Percentiles rank a stretch among this genome's conserved stretches.
These are phyloP conservation scores for Lentinus brumalis DNA, from an alignment of 768 basidiomycete genomes.

Conservation along the genomic window DNA sequence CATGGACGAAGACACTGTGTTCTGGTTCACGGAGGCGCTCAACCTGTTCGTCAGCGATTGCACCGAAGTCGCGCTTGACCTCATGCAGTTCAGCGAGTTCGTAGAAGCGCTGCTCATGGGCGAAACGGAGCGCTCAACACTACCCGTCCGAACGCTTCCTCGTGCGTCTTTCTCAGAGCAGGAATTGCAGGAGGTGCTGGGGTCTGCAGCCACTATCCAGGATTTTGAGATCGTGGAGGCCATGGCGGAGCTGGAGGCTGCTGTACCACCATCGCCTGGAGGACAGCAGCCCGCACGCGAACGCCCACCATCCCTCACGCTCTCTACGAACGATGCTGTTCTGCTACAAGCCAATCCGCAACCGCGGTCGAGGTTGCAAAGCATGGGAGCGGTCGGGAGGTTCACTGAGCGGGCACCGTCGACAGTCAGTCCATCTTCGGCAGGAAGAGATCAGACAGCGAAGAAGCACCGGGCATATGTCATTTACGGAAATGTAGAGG, in stretches of 20 bases:
- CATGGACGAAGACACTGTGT: constrained; percentile 15
- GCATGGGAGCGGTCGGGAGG: not conserved
- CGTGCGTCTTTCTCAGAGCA: constrained; percentile 18
- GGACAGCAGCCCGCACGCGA: constrained; percentile 4
- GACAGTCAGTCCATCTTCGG: not conserved
- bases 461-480: constrained; percentile 16
- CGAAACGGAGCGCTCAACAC: not conserved
- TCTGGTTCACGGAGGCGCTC: constrained; percentile 19
- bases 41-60: constrained; percentile 17
- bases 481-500: constrained; percentile 11
- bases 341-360: constrained; percentile 11
- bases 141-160: not conserved
- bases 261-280: not conserved
- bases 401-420: not conserved
- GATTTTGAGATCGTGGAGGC: constrained; percentile 5
- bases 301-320: constrained; percentile 14
- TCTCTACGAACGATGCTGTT: constrained; percentile 18
- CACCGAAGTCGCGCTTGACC: constrained; percentile 16
- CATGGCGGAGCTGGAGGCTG: constrained; percentile 9
- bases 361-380: constrained; percentile 8
- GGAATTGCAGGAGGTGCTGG: constrained; percentile 13
- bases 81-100: constrained; percentile 13
- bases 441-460: not conserved
- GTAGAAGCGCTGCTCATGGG: constrained; percentile 11
- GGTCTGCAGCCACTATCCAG: constrained; percentile 5